Evolutionary conservation across 2,329 filamentous ascomycete species (phyloP).

Genomic region (Ilyonectria destructans): DNA sequence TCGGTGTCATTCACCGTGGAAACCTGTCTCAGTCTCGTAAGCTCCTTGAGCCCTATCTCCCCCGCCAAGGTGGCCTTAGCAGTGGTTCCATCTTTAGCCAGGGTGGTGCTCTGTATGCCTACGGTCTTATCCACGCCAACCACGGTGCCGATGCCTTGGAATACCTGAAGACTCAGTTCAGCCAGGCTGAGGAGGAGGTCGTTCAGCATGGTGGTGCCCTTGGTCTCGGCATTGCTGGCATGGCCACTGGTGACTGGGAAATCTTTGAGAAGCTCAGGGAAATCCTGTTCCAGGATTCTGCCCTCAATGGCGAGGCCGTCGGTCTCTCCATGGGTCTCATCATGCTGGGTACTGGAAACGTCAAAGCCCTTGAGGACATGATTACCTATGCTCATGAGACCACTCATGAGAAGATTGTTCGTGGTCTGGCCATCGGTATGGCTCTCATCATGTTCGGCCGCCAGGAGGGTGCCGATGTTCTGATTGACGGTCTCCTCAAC

Average conservation of each 20-base stretch:
- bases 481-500: slow-evolving; percentile 93
- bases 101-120: slow-evolving; percentile 94
- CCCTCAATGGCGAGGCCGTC: slow-evolving; percentile 96
- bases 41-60: slow-evolving; percentile 94
- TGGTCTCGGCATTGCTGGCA: slow-evolving; percentile 95
- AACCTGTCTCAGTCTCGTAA: slow-evolving; percentile 95
- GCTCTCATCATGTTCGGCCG: slow-evolving; percentile 98
- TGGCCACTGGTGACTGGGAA: slow-evolving; percentile 93
- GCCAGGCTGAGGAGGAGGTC: slow-evolving; percentile 86
- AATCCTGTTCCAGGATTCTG: slow-evolving; percentile 93
- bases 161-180: slow-evolving; percentile 84
- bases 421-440: slow-evolving; percentile 96
- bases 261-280: slow-evolving; percentile 93
- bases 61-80: slow-evolving; percentile 81
- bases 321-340: slow-evolving; percentile 97
- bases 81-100: slow-evolving; percentile 95
- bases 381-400: slow-evolving; percentile 98
- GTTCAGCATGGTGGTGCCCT: slow-evolving; percentile 97
- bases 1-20: slow-evolving; percentile 96
- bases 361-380: slow-evolving; percentile 95
- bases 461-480: slow-evolving; percentile 93
- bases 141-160: slow-evolving; percentile 92
- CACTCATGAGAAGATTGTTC: slow-evolving; percentile 98
- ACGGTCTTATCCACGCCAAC: slow-evolving; percentile 97
- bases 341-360: slow-evolving; percentile 98